Evolutionary conservation across 1,139 yeast genomes (phyloP), one percentile per base, ranked within the genome.

Genomic region (Lodderomyces beijingensis): DNA sequence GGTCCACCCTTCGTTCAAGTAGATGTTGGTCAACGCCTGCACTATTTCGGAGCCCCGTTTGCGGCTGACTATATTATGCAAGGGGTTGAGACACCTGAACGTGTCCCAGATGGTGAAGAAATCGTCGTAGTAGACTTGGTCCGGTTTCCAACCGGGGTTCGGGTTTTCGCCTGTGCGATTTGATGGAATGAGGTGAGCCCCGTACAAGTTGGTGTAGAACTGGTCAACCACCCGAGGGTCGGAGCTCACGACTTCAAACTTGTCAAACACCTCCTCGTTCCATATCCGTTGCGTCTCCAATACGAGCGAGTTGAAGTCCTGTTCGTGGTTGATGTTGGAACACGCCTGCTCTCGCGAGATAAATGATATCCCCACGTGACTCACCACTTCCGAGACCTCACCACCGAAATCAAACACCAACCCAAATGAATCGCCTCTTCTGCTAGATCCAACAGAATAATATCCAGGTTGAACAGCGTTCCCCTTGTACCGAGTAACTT

Each of bases 101-200:
- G 62, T 53, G 39, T 62, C 68, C 70, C 70, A 62, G 22, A 63
- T 46, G n/a, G 64, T 61, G 40, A 57, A 61, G 51, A 57, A 63
- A 35, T 63, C 68, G 39, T 62, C 66, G 38, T 62, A 62, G 36
- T 59, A 60, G n/a, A 28, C 27, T 5, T 58, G 54, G 11, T 52
- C 54, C 4, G 43, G 29, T 0, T 53, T 34, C 40, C 40, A 35
- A 19, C 31, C 22, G 20, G 64, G 61, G 24, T 30, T 30, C 19
- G 64, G 60, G 32, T 55, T 59, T 33, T 58, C 62, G 4, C 67
- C 69, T 0, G 68, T 59, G 35, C 57, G 46, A 37, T 62, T 58
- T 8, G 65, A 49, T 2, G 69, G 69, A 35, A 59, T 38, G 26
- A 63, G 46, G 39, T 57, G 60, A 7, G 56, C 38, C 1, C 67